Evolutionary conservation across 352 stramenopile species (phyloP).

Genomic region (Phytophthora kernoviae): DNA sequence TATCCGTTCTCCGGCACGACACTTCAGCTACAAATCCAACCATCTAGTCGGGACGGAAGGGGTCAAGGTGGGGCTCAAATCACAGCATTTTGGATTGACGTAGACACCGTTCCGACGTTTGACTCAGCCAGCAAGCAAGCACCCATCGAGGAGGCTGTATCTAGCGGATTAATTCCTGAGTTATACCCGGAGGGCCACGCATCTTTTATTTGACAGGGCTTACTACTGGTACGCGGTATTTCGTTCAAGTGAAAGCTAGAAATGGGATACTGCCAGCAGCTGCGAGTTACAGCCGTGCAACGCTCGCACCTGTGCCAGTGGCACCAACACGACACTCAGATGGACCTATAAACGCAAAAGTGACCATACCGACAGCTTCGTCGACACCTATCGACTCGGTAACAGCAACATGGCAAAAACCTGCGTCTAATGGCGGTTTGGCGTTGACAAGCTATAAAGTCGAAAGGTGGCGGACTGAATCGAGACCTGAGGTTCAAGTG

Average conservation of each 20-base stretch:
- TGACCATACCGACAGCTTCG: constrained; percentile 54
- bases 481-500: constrained; percentile 75
- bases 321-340: constrained; percentile 55
- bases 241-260: constrained; percentile 82
- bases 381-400: constrained; percentile 56
- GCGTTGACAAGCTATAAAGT: constrained; percentile 78
- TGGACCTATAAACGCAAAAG: constrained; percentile 60
- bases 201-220: constrained; percentile 79
- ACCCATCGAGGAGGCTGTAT: constrained; percentile 45
- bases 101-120: constrained; percentile 79
- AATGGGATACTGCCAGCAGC: constrained; percentile 44
- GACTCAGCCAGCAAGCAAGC: constrained; percentile 52
- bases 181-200: constrained; percentile 64
- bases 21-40: constrained; percentile 81
- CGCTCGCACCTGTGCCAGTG: constrained; percentile 58
- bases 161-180: constrained; percentile 34
- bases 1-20: constrained; percentile 61
- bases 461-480: constrained; percentile 77
- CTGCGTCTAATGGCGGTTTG: constrained; percentile 62
- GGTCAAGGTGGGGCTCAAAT: constrained; percentile 48
- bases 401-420: constrained; percentile 81
- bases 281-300: constrained; percentile 61
- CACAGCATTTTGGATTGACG: constrained; percentile 66
- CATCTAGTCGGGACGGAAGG: constrained; percentile 67
- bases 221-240: constrained; percentile 78